Base-by-base conservation (phyloP, 2,329 filamentous ascomycete genomes). In the Phaeophleospora eucalypticola region DNA sequence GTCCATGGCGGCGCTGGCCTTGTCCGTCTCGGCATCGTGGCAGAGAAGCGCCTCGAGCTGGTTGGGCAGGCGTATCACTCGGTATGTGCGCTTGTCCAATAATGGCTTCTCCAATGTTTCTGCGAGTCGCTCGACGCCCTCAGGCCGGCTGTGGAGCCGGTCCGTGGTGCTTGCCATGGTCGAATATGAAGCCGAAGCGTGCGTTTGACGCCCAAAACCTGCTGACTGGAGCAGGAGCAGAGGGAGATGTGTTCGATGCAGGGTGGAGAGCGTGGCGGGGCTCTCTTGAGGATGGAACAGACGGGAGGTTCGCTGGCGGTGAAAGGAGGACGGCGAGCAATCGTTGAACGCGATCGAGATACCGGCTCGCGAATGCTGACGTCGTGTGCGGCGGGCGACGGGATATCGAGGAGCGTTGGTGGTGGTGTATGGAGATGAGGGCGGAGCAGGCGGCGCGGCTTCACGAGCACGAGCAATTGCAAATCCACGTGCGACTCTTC, bases 1-100 rank as follows among this genome's bases (percentile, higher is more conserved):
- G 66, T 97, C 93, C 64, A 97, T 82, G 41, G 91, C 87, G 8
- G 91, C 93, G 62, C 89, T 95, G 54, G 93, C 90, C 77, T 97
- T 97, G 75, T 98, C 93, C 6, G 93, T 95, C 53, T 94, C 85
- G 1, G 87, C 81, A 71, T 98, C 93, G 66, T 97, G 91, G 46
- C 97, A 93, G 41, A 98, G 73, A 15, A 98, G 76, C 6, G 83
- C 91, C 74, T 98, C 91, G 14, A 98, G 80, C 67, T 90, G 78
- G 68, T 98, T 98, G 38, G 81, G 74, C 43, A 98, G 77, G 43
- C 82, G 81, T 58, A 97, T 84, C 53, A 98, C 89, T 48, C 91
- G 80, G 67, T 98, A 98, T 24, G 82, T 79, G 43, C 91, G 82
- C 67, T 95, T 83, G 68, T 97, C 91, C 45, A 94, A 77, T 56